Percentiles rank a stretch among this genome's conserved stretches.
Evolutionary conservation across 257 asterid species (phyloP).

Genomic region (Gynochthodes officinalis): DNA sequence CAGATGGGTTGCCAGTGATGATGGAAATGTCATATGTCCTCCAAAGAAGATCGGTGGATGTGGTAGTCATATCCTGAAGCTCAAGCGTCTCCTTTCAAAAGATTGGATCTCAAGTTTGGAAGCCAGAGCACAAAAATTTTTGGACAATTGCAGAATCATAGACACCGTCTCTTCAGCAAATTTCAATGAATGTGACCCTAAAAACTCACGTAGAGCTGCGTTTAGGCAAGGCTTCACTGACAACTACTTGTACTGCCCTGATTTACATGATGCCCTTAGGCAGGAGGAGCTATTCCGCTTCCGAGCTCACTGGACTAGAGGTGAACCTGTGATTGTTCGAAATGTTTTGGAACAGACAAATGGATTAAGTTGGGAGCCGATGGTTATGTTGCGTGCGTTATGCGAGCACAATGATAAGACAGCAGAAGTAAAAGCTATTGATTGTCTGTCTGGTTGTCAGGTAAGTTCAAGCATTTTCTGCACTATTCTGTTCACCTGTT

Average conservation of each 20-base stretch:
- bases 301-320: slow-evolving; percentile 79
- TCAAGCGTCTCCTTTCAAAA: slow-evolving; percentile 70
- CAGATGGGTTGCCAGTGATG: slow-evolving; percentile 37
- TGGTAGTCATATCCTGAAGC: slow-evolving; percentile 60
- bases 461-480: slow-evolving; percentile 33
- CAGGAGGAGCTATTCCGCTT: slow-evolving; percentile 56
- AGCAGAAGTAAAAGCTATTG: slow-evolving; percentile 76
- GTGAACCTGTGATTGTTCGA: slow-evolving; percentile 81
- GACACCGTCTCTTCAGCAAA: slow-evolving; percentile 24
- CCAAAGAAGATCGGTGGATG: slow-evolving; percentile 81
- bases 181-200: slow-evolving; percentile 22
- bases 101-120: slow-evolving; percentile 58
- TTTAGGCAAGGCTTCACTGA: slow-evolving; percentile 44
- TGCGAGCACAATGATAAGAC: slow-evolving; percentile 52
- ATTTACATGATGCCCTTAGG: slow-evolving; percentile 40
- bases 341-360: slow-evolving; percentile 66
- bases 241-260: slow-evolving; percentile 60
- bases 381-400: slow-evolving; percentile 96
- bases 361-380: slow-evolving; percentile 95
- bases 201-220: slow-evolving; percentile 38
- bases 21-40: slow-evolving; percentile 55
- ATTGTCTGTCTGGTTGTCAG: slow-evolving; percentile 90
- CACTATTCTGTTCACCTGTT: slow-evolving; percentile 4
- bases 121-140: slow-evolving; percentile 37
- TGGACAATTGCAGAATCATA: slow-evolving; percentile 23